Evolutionary conservation across 1,284 basidiomycete genomes (phyloP), one percentile per base, ranked within the genome.

Genomic region (Papiliotrema fonsecae): DNA sequence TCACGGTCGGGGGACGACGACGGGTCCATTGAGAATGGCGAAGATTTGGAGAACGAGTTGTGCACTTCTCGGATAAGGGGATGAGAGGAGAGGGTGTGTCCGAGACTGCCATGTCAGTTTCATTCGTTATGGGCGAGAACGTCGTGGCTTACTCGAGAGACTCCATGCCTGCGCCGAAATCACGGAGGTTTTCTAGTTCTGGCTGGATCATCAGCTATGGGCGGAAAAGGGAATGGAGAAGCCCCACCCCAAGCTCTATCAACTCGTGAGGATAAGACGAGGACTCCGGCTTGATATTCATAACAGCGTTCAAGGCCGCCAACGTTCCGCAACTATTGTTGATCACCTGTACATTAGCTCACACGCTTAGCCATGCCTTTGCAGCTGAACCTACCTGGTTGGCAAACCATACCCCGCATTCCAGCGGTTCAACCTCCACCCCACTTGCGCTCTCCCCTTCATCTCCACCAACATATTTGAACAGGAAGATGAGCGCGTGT

Each of bases 291-390:
- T 82, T 81, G 54, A 94, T 86, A 71, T 94, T 94, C 62, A 88
- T 87, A 26, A 65, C 71, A 24, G 88, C 89, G 67, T 97, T 97
- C 54, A 96, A 76, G 19, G 96, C 88, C 1, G 92, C 91, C 37
- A 97, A 77, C 13, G 90, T 92, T 13, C 88, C 90, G 63, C 91
- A 94, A 4, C 88, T 88, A 62, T 96, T 96, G 75, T 92, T 90
- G 60, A 94, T 89, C 42, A 89, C 87, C 69, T 77, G 30, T 9
- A 42, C 19, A 18, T 28, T 21, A 27, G 34, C 16, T 47, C 47
- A 39, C 37, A 22, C 42, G 19, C 22, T 5, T 19, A 42, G 4
- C 24, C 13, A 30, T n/a, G 14, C 6, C 9, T 10, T 24, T 27
- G 4, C 38, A 7, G 9, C 7, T 16, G 18, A 25, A 51, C 70